Conservation (phyloP, 768 basidiomycete genomes). For the Boletus rubescentipes region DNA sequence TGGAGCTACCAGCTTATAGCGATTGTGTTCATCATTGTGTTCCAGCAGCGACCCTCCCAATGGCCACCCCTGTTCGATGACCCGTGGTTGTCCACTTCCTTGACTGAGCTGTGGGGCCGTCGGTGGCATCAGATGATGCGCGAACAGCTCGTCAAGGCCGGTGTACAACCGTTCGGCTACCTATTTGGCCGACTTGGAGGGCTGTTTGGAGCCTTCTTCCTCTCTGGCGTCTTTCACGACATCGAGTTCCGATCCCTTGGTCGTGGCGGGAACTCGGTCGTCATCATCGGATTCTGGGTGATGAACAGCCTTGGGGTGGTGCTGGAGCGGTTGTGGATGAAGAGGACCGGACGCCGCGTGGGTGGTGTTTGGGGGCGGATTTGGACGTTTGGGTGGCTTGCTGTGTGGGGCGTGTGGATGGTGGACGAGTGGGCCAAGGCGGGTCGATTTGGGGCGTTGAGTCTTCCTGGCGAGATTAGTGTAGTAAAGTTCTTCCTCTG, state of each 20-base stretch:
- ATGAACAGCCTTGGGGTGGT: conserved; percentile 52
- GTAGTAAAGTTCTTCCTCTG: no score
- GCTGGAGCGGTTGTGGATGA: conserved; percentile 48
- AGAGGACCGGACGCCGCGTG: conserved; percentile 41
- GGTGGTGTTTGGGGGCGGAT: conserved; percentile 46
- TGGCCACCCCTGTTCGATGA: conserved; percentile 64
- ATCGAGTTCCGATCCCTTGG: conserved; percentile 35
- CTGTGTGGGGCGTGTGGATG: conserved; percentile 47
- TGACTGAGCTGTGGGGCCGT: conserved; percentile 59
- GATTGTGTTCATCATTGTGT: conserved; percentile 44
- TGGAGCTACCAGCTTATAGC: conserved; percentile 40
- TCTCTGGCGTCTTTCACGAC: conserved; percentile 60
- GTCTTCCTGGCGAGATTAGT: conserved; percentile 6
- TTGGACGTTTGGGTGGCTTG: conserved; percentile 54
- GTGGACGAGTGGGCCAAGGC: conserved; percentile 38
- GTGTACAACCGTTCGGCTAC: conserved; percentile 41
- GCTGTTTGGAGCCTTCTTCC: conserved; percentile 55
- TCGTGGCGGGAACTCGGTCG: conserved; percentile 41
- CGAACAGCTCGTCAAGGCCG: conserved; percentile 52
- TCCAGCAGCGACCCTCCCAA: conserved; percentile 46
- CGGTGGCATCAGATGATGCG: conserved; percentile 72
- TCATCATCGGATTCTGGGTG: conserved; percentile 51
- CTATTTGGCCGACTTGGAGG: conserved; percentile 50
- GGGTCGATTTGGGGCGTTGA: conserved; percentile 14
- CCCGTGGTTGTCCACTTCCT: conserved; percentile 57